Base-by-base conservation (phyloP, 768 basidiomycete species). In the Podaxis mareebaensis region DNA sequence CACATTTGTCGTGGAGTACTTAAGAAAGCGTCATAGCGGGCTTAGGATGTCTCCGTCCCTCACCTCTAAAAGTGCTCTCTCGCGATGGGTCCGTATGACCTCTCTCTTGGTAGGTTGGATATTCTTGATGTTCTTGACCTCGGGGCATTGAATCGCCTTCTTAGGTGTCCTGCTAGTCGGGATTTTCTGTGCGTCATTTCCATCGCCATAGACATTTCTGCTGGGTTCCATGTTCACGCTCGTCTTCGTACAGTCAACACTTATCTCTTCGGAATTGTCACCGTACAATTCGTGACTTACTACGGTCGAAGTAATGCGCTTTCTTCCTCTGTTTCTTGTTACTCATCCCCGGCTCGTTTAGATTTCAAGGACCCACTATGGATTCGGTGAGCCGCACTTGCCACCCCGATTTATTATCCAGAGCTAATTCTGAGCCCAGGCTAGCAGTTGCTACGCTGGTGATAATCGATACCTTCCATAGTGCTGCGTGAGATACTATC, bases 211-310 rank as follows among this genome's bases (percentile, higher is more conserved):
- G 28, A 28, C 44, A n/a, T 46, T 20, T 17, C 4, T 17, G 20
- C 44, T 1, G 20, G 44, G 44, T 20, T 5, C 17, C 11, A 15
- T 22, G 11, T 20, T 56, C 20, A 56, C 36, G 12, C 20, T 26
- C 11, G 24, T 24, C 15, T 15, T 3, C 33, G n/a, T 22, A 3
- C n/a, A 63, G 62, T 63, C 44, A 63, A 63, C n/a, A 63, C 62
- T 2, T 58, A 39, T 52, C 55, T 63, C n/a, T 63, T 57, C 24
- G 62, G 62, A 10, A 30, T 63, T 33, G 62, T 63, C 48, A 63
- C 62, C 13, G 33, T 52, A n/a, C 62, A 63, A 20, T 63, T 63
- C 52, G 42, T 44, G 10, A 52, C 55, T 4, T 63, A 63, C 40
- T 63, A 63, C 52, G 26, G 22, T 7, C 20, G 48, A 52, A 38